Evolutionary conservation across 352 stramenopile genomes (phyloP), one percentile per base, ranked within the genome.

Genomic region (Aphanomyces stellatus): DNA sequence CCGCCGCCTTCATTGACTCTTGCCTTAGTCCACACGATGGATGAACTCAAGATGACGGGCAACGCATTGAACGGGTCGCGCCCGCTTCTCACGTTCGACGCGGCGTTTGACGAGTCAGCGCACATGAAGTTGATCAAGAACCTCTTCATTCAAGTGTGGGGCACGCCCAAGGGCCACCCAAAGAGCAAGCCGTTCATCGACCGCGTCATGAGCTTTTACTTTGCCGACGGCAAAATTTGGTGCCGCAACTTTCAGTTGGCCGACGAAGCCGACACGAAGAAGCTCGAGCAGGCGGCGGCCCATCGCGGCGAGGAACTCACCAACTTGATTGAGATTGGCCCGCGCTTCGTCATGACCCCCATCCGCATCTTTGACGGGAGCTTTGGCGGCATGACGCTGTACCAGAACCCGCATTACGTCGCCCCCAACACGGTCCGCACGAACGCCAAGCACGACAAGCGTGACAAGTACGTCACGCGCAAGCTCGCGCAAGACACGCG

Each of bases 141-240:
- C 69, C 76, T 99, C 1, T 97, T 99, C 69, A 92, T 89, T 35
- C 94, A 96, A 72, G 82, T 93, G 43, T 95, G 84, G 88, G 96
- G 94, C n/a, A 99, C 94, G 33, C 97, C 97, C 4, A 91, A 96
- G 59, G 96, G 96, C 28, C 97, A 99, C 81, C 97, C 97, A 6
- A 99, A 99, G 86, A 98, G 88, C 81, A 99, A 99, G 79, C 97
- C 97, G 22, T 99, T 99, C 80, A 96, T 99, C 60, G 97, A 99
- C 82, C 91, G 97, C 60, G 87, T 99, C 51, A 98, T 99, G 91
- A 96, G 81, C 74, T 99, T 99, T 76, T 96, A 91, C 78, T 85
- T 95, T 65, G 77, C 93, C 1, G 91, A 98, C 65, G 81, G 84
- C 67, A 96, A 96, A 68, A 96, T 99, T 73, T 99, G 97, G 97